These are phyloP conservation scores for Diaporthe ampelina DNA, from an alignment of 2,329 filamentous ascomycete species.

Conservation along the genomic window DNA sequence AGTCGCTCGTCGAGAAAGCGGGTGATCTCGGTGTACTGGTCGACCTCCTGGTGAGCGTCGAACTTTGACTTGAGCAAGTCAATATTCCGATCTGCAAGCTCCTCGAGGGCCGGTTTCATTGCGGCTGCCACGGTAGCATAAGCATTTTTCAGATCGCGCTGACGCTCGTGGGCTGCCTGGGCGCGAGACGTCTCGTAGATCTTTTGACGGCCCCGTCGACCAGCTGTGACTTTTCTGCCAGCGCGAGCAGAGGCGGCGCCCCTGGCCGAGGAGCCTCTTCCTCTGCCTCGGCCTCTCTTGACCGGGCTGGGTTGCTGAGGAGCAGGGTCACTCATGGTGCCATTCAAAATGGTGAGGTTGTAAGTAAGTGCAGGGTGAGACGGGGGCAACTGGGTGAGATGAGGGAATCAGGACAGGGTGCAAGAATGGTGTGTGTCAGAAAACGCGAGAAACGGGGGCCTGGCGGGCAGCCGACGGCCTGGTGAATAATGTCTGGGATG, in stretches of 20 bases:
- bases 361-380: conserved; percentile 37
- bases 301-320: conserved; percentile 42
- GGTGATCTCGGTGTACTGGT: conserved; percentile 67
- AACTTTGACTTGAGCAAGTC: conserved; percentile 69
- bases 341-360: conserved; percentile 39
- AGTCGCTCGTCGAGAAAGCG: conserved; percentile 64
- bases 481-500: not conserved
- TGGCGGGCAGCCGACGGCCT: not conserved
- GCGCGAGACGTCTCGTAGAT: conserved; percentile 67
- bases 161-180: conserved; percentile 73
- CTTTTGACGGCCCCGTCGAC: conserved; percentile 65
- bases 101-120: conserved; percentile 75
- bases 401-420: conserved; percentile 27
- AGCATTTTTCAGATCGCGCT: conserved; percentile 75
- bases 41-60: conserved; percentile 64
- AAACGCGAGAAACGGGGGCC: conserved; percentile 7
- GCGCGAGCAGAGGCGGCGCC: conserved; percentile 39
- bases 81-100: conserved; percentile 73
- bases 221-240: conserved; percentile 38
- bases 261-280: conserved; percentile 33
- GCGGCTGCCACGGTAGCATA: conserved; percentile 74
- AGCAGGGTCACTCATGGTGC: conserved; percentile 43
- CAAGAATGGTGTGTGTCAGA: conserved; percentile 26
- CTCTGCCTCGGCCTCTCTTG: conserved; percentile 41
- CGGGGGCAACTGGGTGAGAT: conserved; percentile 3